A percentile compares a stretch with the other conserved stretches of the same genome.
Evolutionary conservation across 257 asterid species (phyloP).

Genomic region (Capsicum chinense): DNA sequence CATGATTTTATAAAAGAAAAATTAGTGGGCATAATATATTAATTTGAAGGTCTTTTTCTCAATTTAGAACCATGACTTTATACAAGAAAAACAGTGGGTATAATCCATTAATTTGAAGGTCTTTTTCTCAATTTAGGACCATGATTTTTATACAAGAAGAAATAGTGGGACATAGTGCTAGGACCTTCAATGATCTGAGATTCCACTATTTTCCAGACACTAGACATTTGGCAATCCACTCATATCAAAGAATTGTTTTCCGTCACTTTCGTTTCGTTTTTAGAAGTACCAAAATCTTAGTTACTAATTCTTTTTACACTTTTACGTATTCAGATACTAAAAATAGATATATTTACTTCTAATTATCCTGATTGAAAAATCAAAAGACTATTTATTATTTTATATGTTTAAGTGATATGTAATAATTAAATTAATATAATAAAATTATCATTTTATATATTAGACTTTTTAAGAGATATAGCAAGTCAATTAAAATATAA

Average conservation of each 20-base stretch:
- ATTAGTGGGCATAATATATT: neutral
- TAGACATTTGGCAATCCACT: conserved; percentile 12
- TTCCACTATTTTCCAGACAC: conserved; percentile 4
- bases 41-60: neutral
- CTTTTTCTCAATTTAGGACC: no score
- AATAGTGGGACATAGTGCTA: neutral
- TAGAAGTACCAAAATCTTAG: neutral
- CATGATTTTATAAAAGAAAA: neutral
- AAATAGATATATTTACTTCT: neutral
- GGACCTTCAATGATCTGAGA: conserved; percentile 24
- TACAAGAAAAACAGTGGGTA: neutral
- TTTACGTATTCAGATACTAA: neutral
- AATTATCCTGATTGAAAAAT: no score
- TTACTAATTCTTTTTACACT: neutral
- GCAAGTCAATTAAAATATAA: no score
- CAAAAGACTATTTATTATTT: no score
- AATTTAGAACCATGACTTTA: no score
- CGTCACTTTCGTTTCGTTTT: neutral
- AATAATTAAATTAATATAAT: no score
- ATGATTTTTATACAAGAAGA: no score
- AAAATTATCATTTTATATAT: no score
- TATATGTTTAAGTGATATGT: no score
- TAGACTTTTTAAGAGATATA: no score
- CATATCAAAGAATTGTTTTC: neutral
- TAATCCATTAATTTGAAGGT: neutral